phyloP scores from a whole-genome alignment of 805 yeast genomes.

The Blastobotrys terrestris region DNA sequence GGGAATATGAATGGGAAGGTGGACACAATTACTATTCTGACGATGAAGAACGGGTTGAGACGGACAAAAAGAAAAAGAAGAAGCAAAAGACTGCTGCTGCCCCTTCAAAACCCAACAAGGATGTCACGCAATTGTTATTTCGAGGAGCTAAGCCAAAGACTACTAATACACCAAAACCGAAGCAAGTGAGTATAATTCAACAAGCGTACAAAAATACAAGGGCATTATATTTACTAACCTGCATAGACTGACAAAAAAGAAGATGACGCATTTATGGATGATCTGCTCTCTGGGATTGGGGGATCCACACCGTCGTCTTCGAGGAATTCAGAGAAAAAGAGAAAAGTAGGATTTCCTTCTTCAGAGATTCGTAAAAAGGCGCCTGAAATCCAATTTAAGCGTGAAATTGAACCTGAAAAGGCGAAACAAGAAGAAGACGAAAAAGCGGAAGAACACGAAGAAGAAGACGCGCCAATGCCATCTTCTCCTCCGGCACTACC shows the following conservation, averaged over 20 bases:
- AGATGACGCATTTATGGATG: conserved; percentile 55
- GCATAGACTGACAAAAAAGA: conserved; percentile 22
- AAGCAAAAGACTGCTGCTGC: conserved; percentile 1
- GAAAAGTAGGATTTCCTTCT: conserved; percentile 2
- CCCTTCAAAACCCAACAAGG: conserved; percentile 25
- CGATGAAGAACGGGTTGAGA: conserved; percentile 28
- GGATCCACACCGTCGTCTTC: conserved; percentile 21
- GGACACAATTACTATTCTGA: conserved; percentile 31
- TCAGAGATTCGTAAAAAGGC: not conserved
- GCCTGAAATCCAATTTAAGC: not conserved
- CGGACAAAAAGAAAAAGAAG: conserved; percentile 30
- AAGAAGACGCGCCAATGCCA: not conserved
- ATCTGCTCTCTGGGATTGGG: conserved; percentile 55
- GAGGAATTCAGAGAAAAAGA: conserved; percentile 15
- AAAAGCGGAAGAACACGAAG: not conserved
- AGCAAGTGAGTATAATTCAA: conserved; percentile 1
- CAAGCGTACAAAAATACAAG: too few relatives aligned
- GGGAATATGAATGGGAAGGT: conserved; percentile 78
- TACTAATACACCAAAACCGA: conserved; percentile 43
- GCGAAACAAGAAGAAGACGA: not conserved
- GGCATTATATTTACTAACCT: not conserved
- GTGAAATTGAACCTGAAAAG: conserved; percentile 1
- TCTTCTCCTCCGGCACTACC: conserved; percentile 20
- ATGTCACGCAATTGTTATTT: conserved; percentile 34
- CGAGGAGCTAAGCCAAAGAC: conserved; percentile 33